phyloP scores from a whole-genome alignment of 2,329 filamentous ascomycete species.

The Tolypocladium endophyticum region DNA sequence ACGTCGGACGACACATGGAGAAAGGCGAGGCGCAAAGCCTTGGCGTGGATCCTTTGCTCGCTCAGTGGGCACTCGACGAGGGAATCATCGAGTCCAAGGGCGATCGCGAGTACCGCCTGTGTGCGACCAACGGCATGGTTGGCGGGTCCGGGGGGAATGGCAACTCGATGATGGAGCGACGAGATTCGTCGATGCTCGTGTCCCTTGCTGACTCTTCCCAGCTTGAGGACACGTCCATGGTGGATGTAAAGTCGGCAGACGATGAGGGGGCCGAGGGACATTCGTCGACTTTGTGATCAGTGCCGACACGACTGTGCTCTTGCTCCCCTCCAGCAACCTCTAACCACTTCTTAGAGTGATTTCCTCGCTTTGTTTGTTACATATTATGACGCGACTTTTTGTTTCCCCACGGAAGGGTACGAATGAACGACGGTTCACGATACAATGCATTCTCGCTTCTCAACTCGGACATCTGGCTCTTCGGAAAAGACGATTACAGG shows the following conservation, averaged over 20 bases:
- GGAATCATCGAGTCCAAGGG: slow-evolving; percentile 49
- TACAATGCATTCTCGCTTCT: background rate
- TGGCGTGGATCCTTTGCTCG: slow-evolving; percentile 46
- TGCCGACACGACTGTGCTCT: background rate
- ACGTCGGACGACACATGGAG: slow-evolving; percentile 84
- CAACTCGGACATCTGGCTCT: background rate
- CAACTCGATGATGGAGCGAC: slow-evolving; percentile 10
- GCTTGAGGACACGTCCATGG: slow-evolving; percentile 10
- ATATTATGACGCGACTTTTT: background rate
- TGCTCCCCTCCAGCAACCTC: background rate
- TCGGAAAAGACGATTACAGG: background rate
- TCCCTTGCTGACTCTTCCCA: slow-evolving; percentile 8
- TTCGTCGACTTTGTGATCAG: background rate
- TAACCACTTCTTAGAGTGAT: background rate
- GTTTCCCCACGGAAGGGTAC: background rate
- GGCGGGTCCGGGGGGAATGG: slow-evolving; percentile 5
- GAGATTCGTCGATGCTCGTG: slow-evolving; percentile 14
- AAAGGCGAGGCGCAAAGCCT: slow-evolving; percentile 50
- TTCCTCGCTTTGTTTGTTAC: background rate
- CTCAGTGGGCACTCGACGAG: slow-evolving; percentile 53
- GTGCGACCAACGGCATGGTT: slow-evolving; percentile 16
- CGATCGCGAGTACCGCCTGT: slow-evolving; percentile 46
- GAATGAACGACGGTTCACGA: background rate
- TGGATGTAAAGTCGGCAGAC: slow-evolving; percentile 12
- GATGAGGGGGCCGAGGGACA: slow-evolving; percentile 13